Base-by-base conservation (phyloP, 2,329 filamentous ascomycete species). In the Sporothrix humicola region DNA sequence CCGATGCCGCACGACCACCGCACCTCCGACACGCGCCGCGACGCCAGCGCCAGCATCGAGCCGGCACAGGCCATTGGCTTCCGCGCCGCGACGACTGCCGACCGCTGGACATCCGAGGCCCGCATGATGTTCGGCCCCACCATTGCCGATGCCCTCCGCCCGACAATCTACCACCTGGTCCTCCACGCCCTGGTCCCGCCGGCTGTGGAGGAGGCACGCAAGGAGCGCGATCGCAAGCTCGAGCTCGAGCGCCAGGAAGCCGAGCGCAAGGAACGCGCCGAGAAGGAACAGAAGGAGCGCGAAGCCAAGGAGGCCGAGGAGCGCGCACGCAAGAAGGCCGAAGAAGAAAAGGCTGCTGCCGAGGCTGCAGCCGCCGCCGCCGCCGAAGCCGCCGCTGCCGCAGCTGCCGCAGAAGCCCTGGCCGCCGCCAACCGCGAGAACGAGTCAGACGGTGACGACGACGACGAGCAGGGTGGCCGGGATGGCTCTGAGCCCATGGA, bases 91-190 rank as follows among this genome's bases (percentile, higher is more conserved):
- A 86, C 89, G 9, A 98, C 96, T 0, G 85, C 87, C 72, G 87
- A 88, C 71, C 91, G 96, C 75, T 99, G 97, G 91, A 89, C 93
- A 79, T 94, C 98, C 79, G 97, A 98, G 81, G 91, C 94, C 9
- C 91, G 92, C 76, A 90, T 99, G 81, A 87, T 98, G 0, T 98
- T 96, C 81, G 92, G 93, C 37, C 82, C 85, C 26, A 86, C 83
- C 68, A 88, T 91, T 71, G 80, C 88, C 3, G 94, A 97, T 68
- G 92, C 92, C 79, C 88, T 90, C 2, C 85, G 88, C 74, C 88
- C 89, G 71, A 85, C 97, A 17, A 83, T 91, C 76, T 91, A 89
- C 77, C 87, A 89, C 1, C 72, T 52, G 15, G 87, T 99, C 37
- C 85, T 94, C 56, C 90, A 89, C 61, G 83, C 90, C 56, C 87